Base-by-base conservation (phyloP, 1,284 basidiomycete species). In the Papiliotrema laurentii region DNA sequence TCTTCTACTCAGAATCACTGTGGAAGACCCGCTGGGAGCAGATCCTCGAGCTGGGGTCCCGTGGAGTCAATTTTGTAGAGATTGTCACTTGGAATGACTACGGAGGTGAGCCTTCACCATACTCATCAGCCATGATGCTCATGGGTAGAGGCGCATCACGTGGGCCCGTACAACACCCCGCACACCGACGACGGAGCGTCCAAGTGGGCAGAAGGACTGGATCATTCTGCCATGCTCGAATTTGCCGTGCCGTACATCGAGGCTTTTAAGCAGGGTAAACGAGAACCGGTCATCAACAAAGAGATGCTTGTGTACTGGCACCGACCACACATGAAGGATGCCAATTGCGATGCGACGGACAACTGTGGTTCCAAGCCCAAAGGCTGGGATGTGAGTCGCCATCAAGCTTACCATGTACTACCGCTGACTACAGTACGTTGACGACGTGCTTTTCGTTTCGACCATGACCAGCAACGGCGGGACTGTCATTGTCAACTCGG, bases 31-130 rank as follows among this genome's bases (percentile, higher is more conserved):
- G 73, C 36, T 75, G 73, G 73, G 60, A 72, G 7, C 62, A 74
- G 54, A 62, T 73, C 33, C 51, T 75, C 22, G 18, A 49, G 25
- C 42, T 73, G 4, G 56, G 59, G 9, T 49, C 56, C 27, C 41
- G 63, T 25, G 48, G 46, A 24, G 46, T 71, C 34, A 59, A 68
- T 22, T 72, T 63, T 37, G 34, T 74, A 45, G 73, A 75, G 56
- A 68, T 73, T 34, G 58, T 73, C 14, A 73, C 72, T 10, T 75
- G 73, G 73, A 75, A 73, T 57, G 73, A 75, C 60, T 74, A 66
- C 43, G 66, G 68, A 43, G 22, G 33, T 34, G 30, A 25, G 25
- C 28, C 4, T 6, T 16, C 16, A n/a, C 44, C 22, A 26, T 24
- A 6, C 11, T 19, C 6, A 22, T 25, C 39, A 41, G 19, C 39